These are phyloP conservation scores for Zoysia pacifica DNA, from an alignment of 176 grass and related monocot genomes.

Conservation along the genomic window DNA sequence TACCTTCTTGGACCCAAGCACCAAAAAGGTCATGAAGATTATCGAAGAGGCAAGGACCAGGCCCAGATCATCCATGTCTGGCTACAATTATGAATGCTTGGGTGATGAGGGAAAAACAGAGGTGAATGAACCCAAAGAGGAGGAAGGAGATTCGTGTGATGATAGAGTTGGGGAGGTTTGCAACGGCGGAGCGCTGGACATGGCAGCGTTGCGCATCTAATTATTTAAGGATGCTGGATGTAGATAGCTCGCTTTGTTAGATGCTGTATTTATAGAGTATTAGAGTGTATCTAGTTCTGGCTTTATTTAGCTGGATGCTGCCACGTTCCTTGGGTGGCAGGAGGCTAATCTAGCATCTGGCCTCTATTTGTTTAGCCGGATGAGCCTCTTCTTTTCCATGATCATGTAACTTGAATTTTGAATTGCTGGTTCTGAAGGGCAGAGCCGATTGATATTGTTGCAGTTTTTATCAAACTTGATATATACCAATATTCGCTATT, in stretches of 20 bases:
- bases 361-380: too few species aligned
- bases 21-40: conserved; percentile 47
- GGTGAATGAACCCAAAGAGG: conserved; percentile 3
- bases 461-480: neutral
- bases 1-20: conserved; percentile 49
- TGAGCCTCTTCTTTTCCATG: neutral
- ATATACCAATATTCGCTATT: too few species aligned
- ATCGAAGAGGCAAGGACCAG: conserved; percentile 49
- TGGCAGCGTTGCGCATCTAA: conserved; percentile 44
- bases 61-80: conserved; percentile 19
- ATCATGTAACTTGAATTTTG: conserved; percentile 24
- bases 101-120: conserved; percentile 44
- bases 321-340: too few species aligned
- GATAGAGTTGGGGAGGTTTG: conserved; percentile 48
- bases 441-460: conserved; percentile 21
- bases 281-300: conserved; percentile 21
- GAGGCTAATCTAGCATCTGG: too few species aligned
- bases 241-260: conserved; percentile 34
- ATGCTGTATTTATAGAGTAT: conserved; percentile 21
- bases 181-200: conserved; percentile 47
- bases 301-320: neutral
- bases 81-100: conserved; percentile 33
- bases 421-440: conserved; percentile 25
- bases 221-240: neutral
- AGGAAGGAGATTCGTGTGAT: conserved; percentile 61